Base-by-base conservation (phyloP, 2,329 filamentous ascomycete species). In the Curvularia hawaiiensis region DNA sequence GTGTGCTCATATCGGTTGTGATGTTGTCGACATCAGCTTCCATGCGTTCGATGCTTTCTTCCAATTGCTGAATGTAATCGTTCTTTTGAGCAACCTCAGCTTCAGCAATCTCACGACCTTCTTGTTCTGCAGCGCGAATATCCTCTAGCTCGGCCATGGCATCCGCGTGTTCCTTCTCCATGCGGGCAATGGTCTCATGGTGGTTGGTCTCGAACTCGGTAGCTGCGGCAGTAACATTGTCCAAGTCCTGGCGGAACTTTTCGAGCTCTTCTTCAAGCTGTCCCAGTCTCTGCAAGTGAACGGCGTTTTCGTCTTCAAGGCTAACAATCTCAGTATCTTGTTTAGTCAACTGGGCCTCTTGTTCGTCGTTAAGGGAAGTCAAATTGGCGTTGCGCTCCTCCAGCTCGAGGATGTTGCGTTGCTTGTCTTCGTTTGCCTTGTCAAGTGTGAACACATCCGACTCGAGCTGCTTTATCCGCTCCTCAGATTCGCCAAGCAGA, bases 121-220 rank as follows among this genome's bases (percentile, higher is more conserved):
- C 68, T n/a, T 62, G 68, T 65, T 80, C 77, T 9, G 62, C 68
- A 12, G 69, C 71, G 14, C 80, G 69, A 16, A 75, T 69, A 11
- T 63, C 64, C 52, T 80, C 68, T 1, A 81, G 69, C 2, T 74
- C 72, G 3, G 67, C 60, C 1, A 79, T 68, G 5, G 63, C 70
- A 16, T 70, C 67, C 7, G 73, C 71, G 54, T 79, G 75, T 40
- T 78, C 75, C 18, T 69, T 58, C 52, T 79, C 74, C 69, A 81
- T 75, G 43, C 75, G 68, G 3, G 60, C 65, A 14, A 82, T 70
- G 18, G 66, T 66, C 1, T 66, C 64, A 4, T 65, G 59, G 53
- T 80, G 76, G 30, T 79, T 73, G 12, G 72, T 59, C 60, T 82
- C 79, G 59, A 80, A 76, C 4, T 64, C 65, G 2, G 65, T 71